Base-by-base conservation (phyloP, 176 grass and related monocot species). In the Alopecurus myosuroides region DNA sequence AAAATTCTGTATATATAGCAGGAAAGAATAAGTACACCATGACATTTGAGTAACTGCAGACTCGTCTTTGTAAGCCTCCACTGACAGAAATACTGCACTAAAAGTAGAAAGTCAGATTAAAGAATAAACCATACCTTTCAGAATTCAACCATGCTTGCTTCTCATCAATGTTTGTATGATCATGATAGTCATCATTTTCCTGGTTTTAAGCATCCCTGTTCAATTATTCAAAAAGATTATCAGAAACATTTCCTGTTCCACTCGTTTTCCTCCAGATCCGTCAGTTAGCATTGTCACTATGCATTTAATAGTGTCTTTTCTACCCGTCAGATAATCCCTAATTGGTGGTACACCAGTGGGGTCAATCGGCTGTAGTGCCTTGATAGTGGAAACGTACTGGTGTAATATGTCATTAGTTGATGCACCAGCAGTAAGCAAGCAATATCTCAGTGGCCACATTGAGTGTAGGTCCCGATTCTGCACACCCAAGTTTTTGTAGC, bases 341-440 rank as follows among this genome's bases (percentile, higher is more conserved):
- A 98, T 98, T 85, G 96, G 96, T 85, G 95, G 95, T 82, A 98
- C 93, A 29, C 96, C 96, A 53, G 96, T 89, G 41, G 96, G 96
- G 45, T 98, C 96, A 76, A 98, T 98, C 68, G 93, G 92, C 66
- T 88, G 87, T 31, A 98, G 76, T 20, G 96, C 92, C 79, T 98
- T 98, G 81, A 95, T 98, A 67, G 93, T 95, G 83, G 96, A 98
- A 49, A 98, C 91, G 45, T 98, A 98, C 81, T 98, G 96, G 77
- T 98, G 96, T 85, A 98, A 91, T 90, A 98, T 98, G 79, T 98
- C 93, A 85, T 98, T 94, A 72, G 96, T 98, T 86, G 96, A 95
- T 70, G 96, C 96, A 86, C 93, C 96, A 81, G 96, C 96, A 55
- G 93, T 98, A 81, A 98, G 82, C 71, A 98, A 81, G 44, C 96